A percentile compares a stretch with the other conserved stretches of the same genome.
These are phyloP conservation scores for Phlyctochytrium planicorne DNA, from an alignment of 192 early-diverging fungal species.

Conservation along the genomic window DNA sequence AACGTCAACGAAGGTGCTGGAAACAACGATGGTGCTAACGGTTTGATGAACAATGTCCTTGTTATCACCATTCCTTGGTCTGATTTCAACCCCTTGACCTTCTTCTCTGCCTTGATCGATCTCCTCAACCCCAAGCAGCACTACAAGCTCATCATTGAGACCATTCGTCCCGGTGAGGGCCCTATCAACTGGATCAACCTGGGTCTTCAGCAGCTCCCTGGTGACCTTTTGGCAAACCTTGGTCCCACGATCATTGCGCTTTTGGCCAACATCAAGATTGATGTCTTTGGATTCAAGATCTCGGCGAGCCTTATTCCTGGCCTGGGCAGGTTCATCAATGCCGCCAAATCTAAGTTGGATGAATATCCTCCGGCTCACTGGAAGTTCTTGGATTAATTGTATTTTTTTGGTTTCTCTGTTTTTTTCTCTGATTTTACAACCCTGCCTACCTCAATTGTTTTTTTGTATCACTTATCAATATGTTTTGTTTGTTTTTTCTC, in stretches of 20 bases:
- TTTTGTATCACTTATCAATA: no score
- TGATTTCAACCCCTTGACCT: slow-evolving; percentile 6
- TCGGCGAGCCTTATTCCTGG: slow-evolving; percentile 1
- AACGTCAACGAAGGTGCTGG: slow-evolving; percentile 2
- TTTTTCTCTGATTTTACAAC: no score
- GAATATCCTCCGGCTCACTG: background rate
- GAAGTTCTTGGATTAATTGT: no score
- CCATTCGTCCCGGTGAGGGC: background rate
- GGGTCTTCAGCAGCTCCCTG: slow-evolving; percentile 6
- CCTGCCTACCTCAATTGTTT: no score
- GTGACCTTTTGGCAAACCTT: background rate
- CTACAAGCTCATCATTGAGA: slow-evolving; percentile 9
- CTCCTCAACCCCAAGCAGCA: slow-evolving; percentile 4
- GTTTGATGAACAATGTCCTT: slow-evolving; percentile 11
- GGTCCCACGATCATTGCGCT: background rate
- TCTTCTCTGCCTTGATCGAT: slow-evolving; percentile 3
- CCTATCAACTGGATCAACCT: background rate
- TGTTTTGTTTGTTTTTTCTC: no score
- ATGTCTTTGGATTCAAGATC: slow-evolving; percentile 1
- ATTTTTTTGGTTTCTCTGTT: no score
- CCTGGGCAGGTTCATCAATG: slow-evolving; percentile 3
- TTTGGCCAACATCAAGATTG: background rate
- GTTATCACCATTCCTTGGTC: slow-evolving; percentile 1
- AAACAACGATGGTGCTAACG: background rate
- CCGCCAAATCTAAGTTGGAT: background rate